Conservation (phyloP, 495 filamentous ascomycete species). For the Bacidia rubella region DNA sequence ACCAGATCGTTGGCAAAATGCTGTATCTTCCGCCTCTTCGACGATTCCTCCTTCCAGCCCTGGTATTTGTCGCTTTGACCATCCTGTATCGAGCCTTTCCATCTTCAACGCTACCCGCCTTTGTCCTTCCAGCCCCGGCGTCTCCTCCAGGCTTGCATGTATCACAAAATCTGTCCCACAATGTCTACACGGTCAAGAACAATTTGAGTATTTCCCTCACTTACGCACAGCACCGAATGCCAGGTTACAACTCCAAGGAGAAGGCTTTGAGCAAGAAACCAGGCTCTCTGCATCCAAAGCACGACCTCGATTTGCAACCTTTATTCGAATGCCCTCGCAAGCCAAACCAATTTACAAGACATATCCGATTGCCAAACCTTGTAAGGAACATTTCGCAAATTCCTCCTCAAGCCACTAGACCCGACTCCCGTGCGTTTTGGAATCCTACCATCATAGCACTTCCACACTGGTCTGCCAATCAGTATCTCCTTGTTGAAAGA, state of each 20-base stretch:
- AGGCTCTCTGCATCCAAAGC: conserved; percentile 6
- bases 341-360: conserved; percentile 23
- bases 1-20: too few relatives aligned
- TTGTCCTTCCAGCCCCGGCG: conserved; percentile 12
- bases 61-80: conserved; percentile 19
- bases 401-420: conserved; percentile 9
- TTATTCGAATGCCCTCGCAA: conserved; percentile 21
- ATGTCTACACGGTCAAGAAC: conserved; percentile 14
- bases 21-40: conserved; percentile 24
- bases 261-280: neutral
- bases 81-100: conserved; percentile 18
- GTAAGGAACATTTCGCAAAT: conserved; percentile 27
- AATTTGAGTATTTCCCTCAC: conserved; percentile 16
- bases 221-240: too few relatives aligned
- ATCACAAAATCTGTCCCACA: conserved; percentile 8
- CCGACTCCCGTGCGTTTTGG: conserved; percentile 24
- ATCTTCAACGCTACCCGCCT: conserved; percentile 8
- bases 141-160: conserved; percentile 18
- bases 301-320: conserved; percentile 17
- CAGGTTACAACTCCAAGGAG: conserved; percentile 14
- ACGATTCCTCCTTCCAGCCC: conserved; percentile 21
- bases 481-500: conserved; percentile 26
- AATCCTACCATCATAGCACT: conserved; percentile 29
- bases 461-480: conserved; percentile 27
- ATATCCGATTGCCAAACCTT: conserved; percentile 22